Conservation (phyloP, 495 filamentous ascomycete genomes). For the Neurospora sublineolata region DNA sequence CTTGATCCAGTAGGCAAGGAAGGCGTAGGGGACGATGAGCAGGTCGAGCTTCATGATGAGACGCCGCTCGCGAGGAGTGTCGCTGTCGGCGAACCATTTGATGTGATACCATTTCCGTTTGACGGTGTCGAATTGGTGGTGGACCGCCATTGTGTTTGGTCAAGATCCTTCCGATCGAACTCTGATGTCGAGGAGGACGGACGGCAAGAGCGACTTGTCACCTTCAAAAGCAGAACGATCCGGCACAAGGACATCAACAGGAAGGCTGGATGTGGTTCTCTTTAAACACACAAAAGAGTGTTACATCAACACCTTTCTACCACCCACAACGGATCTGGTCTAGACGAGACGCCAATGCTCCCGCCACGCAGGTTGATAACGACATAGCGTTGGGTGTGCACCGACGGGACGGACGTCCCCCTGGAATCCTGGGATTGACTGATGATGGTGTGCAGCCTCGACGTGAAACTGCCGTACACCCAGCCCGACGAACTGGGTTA, state of each 20-base stretch:
- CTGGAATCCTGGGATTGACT: background rate
- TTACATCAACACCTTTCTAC: background rate
- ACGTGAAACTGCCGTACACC: background rate
- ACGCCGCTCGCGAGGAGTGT: constrained; percentile 29
- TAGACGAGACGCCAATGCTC: background rate
- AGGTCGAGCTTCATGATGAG: constrained; percentile 37
- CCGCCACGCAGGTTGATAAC: background rate
- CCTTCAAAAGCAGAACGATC: background rate
- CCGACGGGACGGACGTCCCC: background rate
- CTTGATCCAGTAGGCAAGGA: constrained; percentile 38
- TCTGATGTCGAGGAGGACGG: background rate
- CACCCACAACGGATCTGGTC: background rate
- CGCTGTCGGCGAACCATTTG: constrained; percentile 31
- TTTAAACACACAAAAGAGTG: background rate
- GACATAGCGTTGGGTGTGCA: background rate
- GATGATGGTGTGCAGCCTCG: background rate
- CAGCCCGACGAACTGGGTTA: background rate
- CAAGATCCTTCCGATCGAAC: background rate
- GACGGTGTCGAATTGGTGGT: constrained; percentile 2
- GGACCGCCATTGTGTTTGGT: background rate
- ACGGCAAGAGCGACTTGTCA: background rate
- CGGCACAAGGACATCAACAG: background rate
- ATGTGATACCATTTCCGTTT: constrained; percentile 27
- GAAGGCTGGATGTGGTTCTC: background rate
- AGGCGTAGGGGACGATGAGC: constrained; percentile 24